Evolutionary conservation across 768 basidiomycete genomes (phyloP), one percentile per base, ranked within the genome.

Genomic region (Tubosaeta sp.): DNA sequence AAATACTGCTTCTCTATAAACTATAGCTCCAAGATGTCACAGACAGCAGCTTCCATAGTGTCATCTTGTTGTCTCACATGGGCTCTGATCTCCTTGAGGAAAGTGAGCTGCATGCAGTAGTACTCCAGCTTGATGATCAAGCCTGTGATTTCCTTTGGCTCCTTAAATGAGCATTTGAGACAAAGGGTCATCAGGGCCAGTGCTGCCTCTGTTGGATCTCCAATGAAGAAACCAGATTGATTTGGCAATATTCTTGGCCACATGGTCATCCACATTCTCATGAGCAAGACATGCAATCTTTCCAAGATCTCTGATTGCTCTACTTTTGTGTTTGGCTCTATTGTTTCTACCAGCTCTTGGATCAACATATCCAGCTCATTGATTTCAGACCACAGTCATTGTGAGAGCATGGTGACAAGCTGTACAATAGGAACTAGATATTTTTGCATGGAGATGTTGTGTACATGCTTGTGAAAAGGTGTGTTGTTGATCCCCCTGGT

Each of bases 381-480:
- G 7, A 11, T 18, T 6, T 19, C 4, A 18, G 10, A n/a, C 35
- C 35, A 36, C 14, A 36, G 18, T n/a, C 7, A 1, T 40, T 18
- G 38, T 19, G 1, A 40, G 8, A 53, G 29, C 56, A 61, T 53
- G 6, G 27, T 6, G 0, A 61, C 3, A 1, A 58, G 16, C 1
- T n/a, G 10, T 0, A 58, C 6, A 0, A 51, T 24, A 0, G 39
- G 52, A 0, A 0, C 43, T 8, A 16, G 59, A 18, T 70, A 70
- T 6, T 43, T 14, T 0, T 49, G 41, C 18, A 66, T 46, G 1
- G 50, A 56, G 1, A n/a, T 13, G 0, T 45, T 38, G 6, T 59
- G 29, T 27, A 58, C 51, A 7, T 66, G 62, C 1, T 49, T 51
- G 13, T 63, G 59, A 14, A 69, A 52, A 0, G 66, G 64, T 0